Base-by-base conservation (phyloP, 169 alveolate species). In the Cryptosporidium sp. region DNA sequence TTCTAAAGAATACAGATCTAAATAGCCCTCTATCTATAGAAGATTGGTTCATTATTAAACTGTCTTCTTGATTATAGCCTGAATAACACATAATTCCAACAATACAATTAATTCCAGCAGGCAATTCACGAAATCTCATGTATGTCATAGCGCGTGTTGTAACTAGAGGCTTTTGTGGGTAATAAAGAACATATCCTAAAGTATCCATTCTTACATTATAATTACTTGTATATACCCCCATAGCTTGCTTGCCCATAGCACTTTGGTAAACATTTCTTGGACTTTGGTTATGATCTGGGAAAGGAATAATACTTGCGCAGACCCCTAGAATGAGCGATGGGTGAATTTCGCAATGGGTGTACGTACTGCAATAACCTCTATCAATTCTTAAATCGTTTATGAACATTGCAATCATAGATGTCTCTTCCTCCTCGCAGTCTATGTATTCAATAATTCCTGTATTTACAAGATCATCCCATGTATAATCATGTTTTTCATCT, bases 191-290 rank as follows among this genome's bases (percentile, higher is more conserved):
- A 93, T 98, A 99, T 70, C 99, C 98, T 58, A 98, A 94, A 61
- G 99, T 98, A 94, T 99, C 99, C 97, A 98, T 95, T 55, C 99
- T 95, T 39, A 98, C 95, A 92, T 98, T 97, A 94, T 97, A 98
- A 93, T 98, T 98, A 21, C 99, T 96, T n/a, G 99, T 97, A 91
- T 98, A 98, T 51, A 99, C 98, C 2, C 99, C 99, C 98, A 99
- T 97, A 21, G 99, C 99, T 94, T 99, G 99, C 93, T 99, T 99
- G 4, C 99, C 99, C 99, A 99, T 99, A 45, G 99, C 99, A 85
- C 99, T 96, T 93, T 99, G 99, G 92, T 98, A 98, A 1, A 99
- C 97, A 92, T 99, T 99, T 92, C 99, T 96, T 1, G 99, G 99
- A 26, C 99, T 96, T 95, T 98, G 99, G 93, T 99, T 99, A 93